phyloP scores from a whole-genome alignment of 306 rosid genomes.

The Acacia acuminata region DNA sequence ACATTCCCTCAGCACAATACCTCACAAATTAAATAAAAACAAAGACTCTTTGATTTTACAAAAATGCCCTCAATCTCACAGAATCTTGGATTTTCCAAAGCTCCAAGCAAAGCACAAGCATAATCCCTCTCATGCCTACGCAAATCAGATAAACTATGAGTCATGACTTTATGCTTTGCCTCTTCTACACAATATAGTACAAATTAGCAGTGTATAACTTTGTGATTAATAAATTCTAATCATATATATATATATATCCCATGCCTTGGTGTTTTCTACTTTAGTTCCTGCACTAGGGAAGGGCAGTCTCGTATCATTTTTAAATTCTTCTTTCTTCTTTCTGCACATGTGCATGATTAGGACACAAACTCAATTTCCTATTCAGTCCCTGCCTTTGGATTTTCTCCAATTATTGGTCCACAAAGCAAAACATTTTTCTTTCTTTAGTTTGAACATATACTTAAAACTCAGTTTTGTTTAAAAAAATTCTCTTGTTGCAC shows the following conservation, averaged over 20 bases:
- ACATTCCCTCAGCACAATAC: conserved; percentile 55
- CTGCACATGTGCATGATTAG: conserved; percentile 53
- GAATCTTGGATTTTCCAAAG: conserved; percentile 63
- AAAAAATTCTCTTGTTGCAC: background rate
- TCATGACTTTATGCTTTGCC: background rate
- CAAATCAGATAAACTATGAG: background rate
- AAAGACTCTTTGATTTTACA: conserved; percentile 43
- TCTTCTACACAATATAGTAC: background rate
- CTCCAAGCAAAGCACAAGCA: conserved; percentile 38
- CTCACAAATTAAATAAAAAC: background rate
- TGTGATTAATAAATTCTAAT: conserved; percentile 30
- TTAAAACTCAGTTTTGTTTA: background rate
- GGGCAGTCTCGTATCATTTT: conserved; percentile 24
- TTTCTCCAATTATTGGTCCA: conserved; percentile 40
- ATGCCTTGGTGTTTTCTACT: conserved; percentile 36
- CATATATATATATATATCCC: conserved; percentile 16
- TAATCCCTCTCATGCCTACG: conserved; percentile 9
- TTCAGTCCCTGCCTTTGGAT: conserved; percentile 36
- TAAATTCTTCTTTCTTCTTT: conserved; percentile 35
- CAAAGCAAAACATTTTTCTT: background rate
- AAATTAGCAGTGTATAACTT: background rate
- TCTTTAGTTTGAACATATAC: background rate
- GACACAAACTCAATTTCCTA: conserved; percentile 41
- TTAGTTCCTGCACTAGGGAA: conserved; percentile 21
- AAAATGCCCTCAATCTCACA: conserved; percentile 52